phyloP scores from a whole-genome alignment of 139 green algal genomes.

The Chlamydomonas incerta region DNA sequence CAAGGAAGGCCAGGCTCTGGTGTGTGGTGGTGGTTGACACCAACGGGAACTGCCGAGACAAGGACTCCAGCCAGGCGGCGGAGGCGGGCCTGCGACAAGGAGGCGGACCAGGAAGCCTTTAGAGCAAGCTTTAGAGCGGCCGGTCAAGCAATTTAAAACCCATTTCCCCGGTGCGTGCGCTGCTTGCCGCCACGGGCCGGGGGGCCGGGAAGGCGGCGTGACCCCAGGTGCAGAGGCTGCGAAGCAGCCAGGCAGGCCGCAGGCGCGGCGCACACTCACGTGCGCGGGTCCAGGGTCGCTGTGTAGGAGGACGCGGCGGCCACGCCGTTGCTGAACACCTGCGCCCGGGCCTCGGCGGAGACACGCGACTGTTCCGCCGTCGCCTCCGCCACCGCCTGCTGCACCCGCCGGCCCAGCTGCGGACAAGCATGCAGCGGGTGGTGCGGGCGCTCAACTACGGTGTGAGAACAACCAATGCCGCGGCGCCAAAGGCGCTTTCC shows the following conservation, averaged over 20 bases:
- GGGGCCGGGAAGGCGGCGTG: neutral
- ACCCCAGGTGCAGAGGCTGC: too few species aligned
- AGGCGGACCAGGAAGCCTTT: too few species aligned
- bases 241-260: neutral
- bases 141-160: neutral
- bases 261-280: too few species aligned
- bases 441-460: too few species aligned
- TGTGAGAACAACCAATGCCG: too few species aligned
- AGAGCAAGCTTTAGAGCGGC: too few species aligned
- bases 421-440: too few species aligned
- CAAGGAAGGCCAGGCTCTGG: neutral
- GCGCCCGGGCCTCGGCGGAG: neutral
- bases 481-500: too few species aligned
- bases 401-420: too few species aligned
- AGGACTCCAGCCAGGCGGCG: neutral
- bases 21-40: neutral
- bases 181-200: too few species aligned
- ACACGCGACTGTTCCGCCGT: neutral
- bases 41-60: neutral
- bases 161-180: too few species aligned
- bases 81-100: neutral
- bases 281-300: neutral
- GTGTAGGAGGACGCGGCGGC: neutral
- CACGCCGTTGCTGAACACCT: constrained; percentile 17
- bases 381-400: neutral